Evolutionary conservation across 805 yeast genomes (phyloP).

Genomic region (Teunomyces cretensis): DNA sequence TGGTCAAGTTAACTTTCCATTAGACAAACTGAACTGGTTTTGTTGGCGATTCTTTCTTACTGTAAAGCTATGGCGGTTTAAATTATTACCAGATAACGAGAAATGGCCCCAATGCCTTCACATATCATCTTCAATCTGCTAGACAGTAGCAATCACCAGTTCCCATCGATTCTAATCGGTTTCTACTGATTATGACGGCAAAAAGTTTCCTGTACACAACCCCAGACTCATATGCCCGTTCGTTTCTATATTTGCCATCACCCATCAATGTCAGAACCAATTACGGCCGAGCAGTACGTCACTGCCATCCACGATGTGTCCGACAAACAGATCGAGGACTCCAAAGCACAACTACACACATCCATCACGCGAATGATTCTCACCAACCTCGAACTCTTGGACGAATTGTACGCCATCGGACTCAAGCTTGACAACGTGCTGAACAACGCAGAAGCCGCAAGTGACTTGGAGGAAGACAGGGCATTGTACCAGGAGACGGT

Average conservation of each 20-base stretch:
- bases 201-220: neutral
- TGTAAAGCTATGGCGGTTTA: no score
- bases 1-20: no score
- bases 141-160: no score
- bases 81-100: no score
- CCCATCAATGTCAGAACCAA: neutral
- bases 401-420: neutral
- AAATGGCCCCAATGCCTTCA: no score
- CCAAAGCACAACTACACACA: neutral
- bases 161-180: no score
- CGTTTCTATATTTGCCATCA: neutral
- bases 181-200: neutral
- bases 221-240: neutral
- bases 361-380: constrained; percentile 2
- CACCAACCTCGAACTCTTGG: constrained; percentile 1
- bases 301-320: neutral
- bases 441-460: neutral
- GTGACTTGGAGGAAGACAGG: neutral
- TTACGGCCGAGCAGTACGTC: constrained; percentile 1
- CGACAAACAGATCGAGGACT: neutral
- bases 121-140: no score
- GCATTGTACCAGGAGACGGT: neutral
- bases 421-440: neutral
- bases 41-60: no score
- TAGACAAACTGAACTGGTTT: no score